These are phyloP conservation scores for Penicillium coffeae DNA, from an alignment of 495 filamentous ascomycete genomes.

Conservation along the genomic window DNA sequence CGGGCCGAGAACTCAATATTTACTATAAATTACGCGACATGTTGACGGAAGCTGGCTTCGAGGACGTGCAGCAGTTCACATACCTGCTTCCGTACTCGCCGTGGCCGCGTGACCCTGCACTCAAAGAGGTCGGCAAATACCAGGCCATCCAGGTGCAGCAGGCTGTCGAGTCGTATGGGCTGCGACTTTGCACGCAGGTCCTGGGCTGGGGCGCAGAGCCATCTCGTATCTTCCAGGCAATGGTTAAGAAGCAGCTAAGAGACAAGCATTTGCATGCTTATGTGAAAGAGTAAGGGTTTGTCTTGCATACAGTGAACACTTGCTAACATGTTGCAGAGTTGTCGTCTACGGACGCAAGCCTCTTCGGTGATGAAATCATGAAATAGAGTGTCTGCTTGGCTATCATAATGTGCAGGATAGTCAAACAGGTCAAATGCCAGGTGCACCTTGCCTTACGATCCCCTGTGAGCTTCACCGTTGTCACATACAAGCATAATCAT, in stretches of 20 bases:
- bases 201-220: constrained; percentile 33
- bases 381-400: too few species aligned
- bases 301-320: too few species aligned
- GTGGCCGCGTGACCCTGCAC: constrained; percentile 60
- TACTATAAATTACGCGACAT: constrained; percentile 30
- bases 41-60: constrained; percentile 49
- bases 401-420: too few species aligned
- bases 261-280: constrained; percentile 30
- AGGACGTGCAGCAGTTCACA: constrained; percentile 52
- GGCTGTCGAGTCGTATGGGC: constrained; percentile 51
- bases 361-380: neutral
- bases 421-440: too few species aligned
- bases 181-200: constrained; percentile 56
- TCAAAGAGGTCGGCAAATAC: constrained; percentile 63
- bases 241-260: constrained; percentile 18
- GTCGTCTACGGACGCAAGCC: neutral
- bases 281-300: constrained; percentile 15
- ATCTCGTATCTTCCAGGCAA: constrained; percentile 20
- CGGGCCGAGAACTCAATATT: constrained; percentile 45
- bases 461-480: too few species aligned
- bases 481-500: too few species aligned
- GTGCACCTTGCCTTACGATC: too few species aligned
- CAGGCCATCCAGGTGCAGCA: constrained; percentile 55
- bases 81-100: constrained; percentile 61
- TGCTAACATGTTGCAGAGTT: neutral